A percentile compares a stretch with the other conserved stretches of the same genome.
phyloP scores from a whole-genome alignment of 2,329 filamentous ascomycete species.

The Incumbomyces lentus region DNA sequence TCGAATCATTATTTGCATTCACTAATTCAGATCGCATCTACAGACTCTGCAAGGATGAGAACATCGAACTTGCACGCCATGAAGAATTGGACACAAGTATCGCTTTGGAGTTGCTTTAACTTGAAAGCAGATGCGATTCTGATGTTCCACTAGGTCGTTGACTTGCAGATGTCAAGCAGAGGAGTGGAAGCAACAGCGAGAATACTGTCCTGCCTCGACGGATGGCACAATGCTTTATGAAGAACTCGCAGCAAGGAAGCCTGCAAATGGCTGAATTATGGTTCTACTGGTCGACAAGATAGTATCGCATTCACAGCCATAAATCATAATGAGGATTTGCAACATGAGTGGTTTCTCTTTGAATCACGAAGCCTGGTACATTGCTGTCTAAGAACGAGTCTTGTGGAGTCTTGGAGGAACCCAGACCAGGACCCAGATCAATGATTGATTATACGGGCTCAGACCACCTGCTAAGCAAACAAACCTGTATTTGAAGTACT shows the following conservation, averaged over 20 bases:
- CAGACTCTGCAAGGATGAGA: slow-evolving; percentile 3
- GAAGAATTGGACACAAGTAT: slow-evolving; percentile 52
- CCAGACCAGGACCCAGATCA: too few species aligned
- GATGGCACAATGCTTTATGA: not conserved
- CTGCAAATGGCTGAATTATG: not conserved
- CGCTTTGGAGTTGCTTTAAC: slow-evolving; percentile 9
- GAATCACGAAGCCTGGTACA: too few species aligned
- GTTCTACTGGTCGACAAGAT: too few species aligned
- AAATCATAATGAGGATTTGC: too few species aligned
- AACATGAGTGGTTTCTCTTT: too few species aligned
- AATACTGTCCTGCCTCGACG: not conserved
- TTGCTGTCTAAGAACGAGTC: too few species aligned
- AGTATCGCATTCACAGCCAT: too few species aligned
- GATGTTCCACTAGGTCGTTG: not conserved
- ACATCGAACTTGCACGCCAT: slow-evolving; percentile 31
- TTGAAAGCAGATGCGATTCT: not conserved
- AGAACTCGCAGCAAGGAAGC: not conserved
- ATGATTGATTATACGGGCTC: too few species aligned
- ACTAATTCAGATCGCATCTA: not conserved
- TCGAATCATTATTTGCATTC: too few species aligned
- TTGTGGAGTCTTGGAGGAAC: too few species aligned
- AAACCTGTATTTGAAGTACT: too few species aligned
- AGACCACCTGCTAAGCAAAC: too few species aligned
- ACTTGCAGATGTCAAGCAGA: not conserved
- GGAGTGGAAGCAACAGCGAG: not conserved